A percentile compares a stretch with the other conserved stretches of the same genome.
Conservation (phyloP, 768 basidiomycete genomes). For the Multifurca ochricompacta region DNA sequence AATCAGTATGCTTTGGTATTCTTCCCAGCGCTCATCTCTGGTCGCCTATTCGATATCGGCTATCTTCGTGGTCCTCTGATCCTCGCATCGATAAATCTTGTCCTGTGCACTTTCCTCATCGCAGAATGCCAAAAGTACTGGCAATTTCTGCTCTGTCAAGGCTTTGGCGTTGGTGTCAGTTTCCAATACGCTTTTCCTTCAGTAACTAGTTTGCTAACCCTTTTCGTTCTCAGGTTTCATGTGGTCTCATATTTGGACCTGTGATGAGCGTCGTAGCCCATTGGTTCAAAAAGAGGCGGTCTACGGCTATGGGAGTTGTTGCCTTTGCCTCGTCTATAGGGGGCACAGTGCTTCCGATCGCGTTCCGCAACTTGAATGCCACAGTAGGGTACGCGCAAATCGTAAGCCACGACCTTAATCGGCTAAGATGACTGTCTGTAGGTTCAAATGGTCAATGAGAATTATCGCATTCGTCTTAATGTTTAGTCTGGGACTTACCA, state of each 20-base stretch:
- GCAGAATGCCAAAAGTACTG: slow-evolving; percentile 68
- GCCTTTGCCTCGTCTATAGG: slow-evolving; percentile 64
- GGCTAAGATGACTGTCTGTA: slow-evolving; percentile 24
- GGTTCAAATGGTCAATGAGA: slow-evolving; percentile 75
- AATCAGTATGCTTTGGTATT: slow-evolving; percentile 54
- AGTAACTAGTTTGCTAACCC: background rate
- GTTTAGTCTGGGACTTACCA: slow-evolving; percentile 42
- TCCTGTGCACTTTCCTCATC: slow-evolving; percentile 53
- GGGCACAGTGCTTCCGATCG: slow-evolving; percentile 60
- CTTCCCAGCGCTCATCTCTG: slow-evolving; percentile 53
- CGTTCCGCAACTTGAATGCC: slow-evolving; percentile 46
- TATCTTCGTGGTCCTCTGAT: slow-evolving; percentile 47
- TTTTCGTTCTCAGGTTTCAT: slow-evolving; percentile 22
- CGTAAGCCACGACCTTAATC: background rate
- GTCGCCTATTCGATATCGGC: slow-evolving; percentile 69
- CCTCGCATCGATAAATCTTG: slow-evolving; percentile 40
- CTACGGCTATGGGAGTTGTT: slow-evolving; percentile 51
- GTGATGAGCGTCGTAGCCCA: slow-evolving; percentile 54
- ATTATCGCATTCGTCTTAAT: slow-evolving; percentile 59
- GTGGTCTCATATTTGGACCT: slow-evolving; percentile 56
- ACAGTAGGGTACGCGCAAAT: slow-evolving; percentile 41
- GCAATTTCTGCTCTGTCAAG: slow-evolving; percentile 75
- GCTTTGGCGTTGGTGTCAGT: slow-evolving; percentile 56
- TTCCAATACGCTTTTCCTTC: background rate
- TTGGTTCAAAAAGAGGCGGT: slow-evolving; percentile 60